These are phyloP conservation scores for Blastomyces emzantsi DNA, from an alignment of 2,329 filamentous ascomycete species.

Conservation along the genomic window DNA sequence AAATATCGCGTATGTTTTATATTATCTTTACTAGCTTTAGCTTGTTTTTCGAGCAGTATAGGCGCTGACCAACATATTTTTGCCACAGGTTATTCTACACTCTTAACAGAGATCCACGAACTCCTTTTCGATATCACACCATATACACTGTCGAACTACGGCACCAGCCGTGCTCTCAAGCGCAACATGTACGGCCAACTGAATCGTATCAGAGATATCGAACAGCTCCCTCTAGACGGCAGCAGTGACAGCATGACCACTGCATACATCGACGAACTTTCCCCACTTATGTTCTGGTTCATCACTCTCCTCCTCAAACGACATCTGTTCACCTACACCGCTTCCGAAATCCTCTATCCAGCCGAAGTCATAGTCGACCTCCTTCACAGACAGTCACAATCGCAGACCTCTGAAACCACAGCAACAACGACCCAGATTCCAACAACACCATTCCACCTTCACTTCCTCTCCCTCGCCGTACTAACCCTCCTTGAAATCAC, in stretches of 20 bases:
- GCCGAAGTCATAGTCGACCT: constrained; percentile 35
- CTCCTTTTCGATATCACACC: constrained; percentile 28
- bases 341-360: constrained; percentile 35
- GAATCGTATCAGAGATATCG: constrained; percentile 31
- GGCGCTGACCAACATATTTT: neutral
- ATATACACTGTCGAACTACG: constrained; percentile 29
- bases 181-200: constrained; percentile 30
- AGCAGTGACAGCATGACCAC: constrained; percentile 22
- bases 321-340: constrained; percentile 35
- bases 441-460: constrained; percentile 31
- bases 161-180: constrained; percentile 30
- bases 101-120: constrained; percentile 27
- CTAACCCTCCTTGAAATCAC: constrained; percentile 37
- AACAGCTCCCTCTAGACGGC: constrained; percentile 26
- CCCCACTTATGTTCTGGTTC: constrained; percentile 36
- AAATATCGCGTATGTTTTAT: constrained; percentile 31
- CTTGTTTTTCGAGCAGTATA: neutral
- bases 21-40: constrained; percentile 10
- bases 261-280: constrained; percentile 30
- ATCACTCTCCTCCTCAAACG: constrained; percentile 35
- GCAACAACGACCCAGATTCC: neutral
- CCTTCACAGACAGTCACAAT: constrained; percentile 27
- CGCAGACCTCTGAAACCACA: constrained; percentile 11
- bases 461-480: constrained; percentile 33
- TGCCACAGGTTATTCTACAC: constrained; percentile 26